Conservation (phyloP, 2,329 filamentous ascomycete genomes). For the Phoma sp. region DNA sequence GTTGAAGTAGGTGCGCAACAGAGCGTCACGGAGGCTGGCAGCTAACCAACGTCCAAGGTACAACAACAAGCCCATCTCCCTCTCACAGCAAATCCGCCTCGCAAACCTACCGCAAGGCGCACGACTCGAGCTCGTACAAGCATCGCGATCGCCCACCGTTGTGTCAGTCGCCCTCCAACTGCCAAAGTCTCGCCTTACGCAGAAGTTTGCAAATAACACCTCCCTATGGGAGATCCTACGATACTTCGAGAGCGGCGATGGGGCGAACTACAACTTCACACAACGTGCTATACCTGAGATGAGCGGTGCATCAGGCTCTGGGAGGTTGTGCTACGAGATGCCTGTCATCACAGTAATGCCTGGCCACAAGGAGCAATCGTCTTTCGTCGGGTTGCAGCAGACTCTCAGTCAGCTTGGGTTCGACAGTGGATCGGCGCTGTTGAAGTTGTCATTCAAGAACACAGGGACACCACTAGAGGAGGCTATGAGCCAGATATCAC, state of each 20-base stretch:
- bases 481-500: slow-evolving; percentile 80
- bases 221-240: slow-evolving; percentile 89
- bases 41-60: slow-evolving; percentile 31
- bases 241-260: slow-evolving; percentile 75
- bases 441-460: slow-evolving; percentile 77
- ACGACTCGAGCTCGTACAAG: slow-evolving; percentile 88
- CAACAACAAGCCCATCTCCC: slow-evolving; percentile 83
- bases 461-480: slow-evolving; percentile 82
- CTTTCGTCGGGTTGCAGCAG: slow-evolving; percentile 85
- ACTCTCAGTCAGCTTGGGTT: slow-evolving; percentile 85
- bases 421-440: slow-evolving; percentile 79
- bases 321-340: slow-evolving; percentile 85
- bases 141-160: slow-evolving; percentile 82
- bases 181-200: slow-evolving; percentile 73
- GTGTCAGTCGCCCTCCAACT: slow-evolving; percentile 90
- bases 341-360: slow-evolving; percentile 86
- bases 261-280: slow-evolving; percentile 73
- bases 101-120: slow-evolving; percentile 84
- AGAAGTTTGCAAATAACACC: slow-evolving; percentile 88
- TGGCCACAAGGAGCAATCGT: slow-evolving; percentile 69
- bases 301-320: slow-evolving; percentile 62
- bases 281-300: slow-evolving; percentile 76
- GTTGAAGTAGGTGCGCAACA: slow-evolving; percentile 69
- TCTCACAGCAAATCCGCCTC: slow-evolving; percentile 83
- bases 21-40: background rate